Evolutionary conservation across 75 land plant genomes (phyloP), one percentile per base, ranked within the genome.

Genomic region (Selaginella moellendorffii): DNA sequence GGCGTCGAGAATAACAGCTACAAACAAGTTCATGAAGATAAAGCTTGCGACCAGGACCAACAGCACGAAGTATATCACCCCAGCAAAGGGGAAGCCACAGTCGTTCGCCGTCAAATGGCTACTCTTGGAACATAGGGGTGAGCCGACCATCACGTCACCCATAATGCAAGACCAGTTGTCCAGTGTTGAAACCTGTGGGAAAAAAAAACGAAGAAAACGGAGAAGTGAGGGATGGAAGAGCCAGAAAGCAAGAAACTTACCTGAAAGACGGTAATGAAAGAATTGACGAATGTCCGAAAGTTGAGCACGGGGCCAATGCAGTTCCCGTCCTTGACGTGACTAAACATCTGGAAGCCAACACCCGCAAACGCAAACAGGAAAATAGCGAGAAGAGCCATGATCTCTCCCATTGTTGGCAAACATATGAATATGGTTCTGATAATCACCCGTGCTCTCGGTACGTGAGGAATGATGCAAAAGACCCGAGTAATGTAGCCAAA

Each of bases 81-180:
- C 68, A 8, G 53, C 67, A 21, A 24, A 0, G 1, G 52, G n/a
- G 52, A 53, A 24, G 12, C 77, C 77, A 70, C 77, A 75, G 24
- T 72, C 65, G 53, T 63, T 58, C 0, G 53, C 63, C 30, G 29
- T 28, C 30, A 54, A 42, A 9, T 58, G 28, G 0, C 12, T 27
- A n/a, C 51, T 46, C 23, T 31, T 24, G 2, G 65, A 52, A 65
- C 77, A 70, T 42, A 27, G 61, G 0, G 77, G 77, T 1, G 30
- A 61, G 27, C 26, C 20, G 5, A 9, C 18, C 68, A 54, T 70
- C 1, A 42, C 20, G n/a, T 75, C 77, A 18, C 29, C 26, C 72
- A 75, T 54, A 0, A 75, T 46, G 56, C 73, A 69, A 1, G 72
- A 69, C 77, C 77, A 75, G 65, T 75, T 75, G 27, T 75, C 77